Conservation (phyloP, 352 stramenopile genomes). For the Hyaloperonospora arabidopsidis region DNA sequence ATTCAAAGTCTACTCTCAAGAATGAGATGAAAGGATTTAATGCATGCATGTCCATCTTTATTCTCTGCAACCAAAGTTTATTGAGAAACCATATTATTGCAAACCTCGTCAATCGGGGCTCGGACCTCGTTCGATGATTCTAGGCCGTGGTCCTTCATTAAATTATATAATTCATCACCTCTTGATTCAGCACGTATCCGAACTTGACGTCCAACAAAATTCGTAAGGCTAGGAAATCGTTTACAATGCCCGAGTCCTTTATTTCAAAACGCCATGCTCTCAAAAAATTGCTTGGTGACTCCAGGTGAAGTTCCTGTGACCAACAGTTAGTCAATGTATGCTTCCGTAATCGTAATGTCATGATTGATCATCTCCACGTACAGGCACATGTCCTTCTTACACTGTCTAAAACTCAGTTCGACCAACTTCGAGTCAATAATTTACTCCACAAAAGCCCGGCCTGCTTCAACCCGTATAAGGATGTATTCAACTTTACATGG, state of each 20-base stretch:
- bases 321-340: neutral
- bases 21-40: too few relatives aligned
- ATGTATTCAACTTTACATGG: neutral
- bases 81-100: neutral
- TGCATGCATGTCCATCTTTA: neutral
- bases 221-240: neutral
- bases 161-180: neutral
- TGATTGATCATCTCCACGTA: neutral
- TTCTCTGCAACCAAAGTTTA: neutral
- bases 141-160: neutral
- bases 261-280: neutral
- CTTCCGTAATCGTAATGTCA: neutral
- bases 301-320: neutral
- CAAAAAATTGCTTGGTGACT: neutral
- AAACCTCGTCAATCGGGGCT: neutral
- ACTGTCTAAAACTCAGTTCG: neutral
- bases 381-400: neutral
- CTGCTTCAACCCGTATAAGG: neutral
- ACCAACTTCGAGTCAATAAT: neutral
- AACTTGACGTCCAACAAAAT: neutral
- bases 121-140: neutral
- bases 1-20: too few relatives aligned
- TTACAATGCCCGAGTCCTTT: neutral
- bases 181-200: neutral
- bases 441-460: neutral